Base-by-base conservation (phyloP, 306 rosid genomes). In the Astragalus membranaceus region DNA sequence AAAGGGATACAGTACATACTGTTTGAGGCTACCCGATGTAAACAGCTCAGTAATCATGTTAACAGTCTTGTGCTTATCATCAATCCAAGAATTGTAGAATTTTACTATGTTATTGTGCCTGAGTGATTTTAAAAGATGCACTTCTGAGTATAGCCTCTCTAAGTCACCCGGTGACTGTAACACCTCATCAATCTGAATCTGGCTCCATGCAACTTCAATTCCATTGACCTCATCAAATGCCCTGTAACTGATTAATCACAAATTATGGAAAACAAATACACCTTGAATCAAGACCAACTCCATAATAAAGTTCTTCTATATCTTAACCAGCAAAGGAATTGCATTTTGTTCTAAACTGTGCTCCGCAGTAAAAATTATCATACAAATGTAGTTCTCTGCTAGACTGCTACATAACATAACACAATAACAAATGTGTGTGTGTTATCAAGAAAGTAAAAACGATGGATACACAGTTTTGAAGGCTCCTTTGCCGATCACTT, bases 181-280 rank as follows among this genome's bases (percentile, higher is more conserved):
- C 53, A 92, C 87, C 49, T 76, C 88, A 73, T 87, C 88, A 36
- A 92, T 84, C 84, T 64, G 81, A 72, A 85, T 85, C 82, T 80
- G 96, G 80, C 86, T 80, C 98, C 98, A 92, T 3, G 96, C 98
- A 56, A 92, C 96, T 83, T 92, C 98, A 53, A 89, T 80, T 63
- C 98, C 98, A 81, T 83, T 78, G 30, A 86, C 85, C 70, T 88
- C 94, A 75, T 92, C 98, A 59, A 92, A 92, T 56, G 96, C 98
- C 84, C 77, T 92, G 64, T 82, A 92, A 74, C 98, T 92, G 75
- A 67, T 81, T 35, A 15, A 52, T 52, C 59, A 62, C 55, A 78
- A 41, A 69, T 68, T 41, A 77, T 7, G 54, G 74, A 47, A 69
- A 64, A 75, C 69, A 62, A 36, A 15, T 39, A 46, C 42, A 68